phyloP scores from a whole-genome alignment of 805 yeast genomes.

The Brettanomyces sp. region DNA sequence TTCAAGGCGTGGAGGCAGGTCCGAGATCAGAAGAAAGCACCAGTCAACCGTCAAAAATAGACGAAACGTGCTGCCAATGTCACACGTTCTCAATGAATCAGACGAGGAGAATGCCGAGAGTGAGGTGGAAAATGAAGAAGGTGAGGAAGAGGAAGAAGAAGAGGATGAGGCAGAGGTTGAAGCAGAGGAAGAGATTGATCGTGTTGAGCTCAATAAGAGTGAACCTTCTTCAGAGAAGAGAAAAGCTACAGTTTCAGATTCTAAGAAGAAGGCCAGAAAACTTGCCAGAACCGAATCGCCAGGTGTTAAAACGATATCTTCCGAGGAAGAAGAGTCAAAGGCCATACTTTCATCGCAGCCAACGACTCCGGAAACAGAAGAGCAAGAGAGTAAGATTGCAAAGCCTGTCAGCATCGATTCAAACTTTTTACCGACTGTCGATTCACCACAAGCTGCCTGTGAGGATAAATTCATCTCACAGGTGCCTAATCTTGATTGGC shows the following conservation, averaged over 20 bases:
- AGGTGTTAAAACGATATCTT: constrained; percentile 3
- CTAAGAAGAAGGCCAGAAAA: neutral
- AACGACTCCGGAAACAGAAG: constrained; percentile 21
- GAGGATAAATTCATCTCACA: constrained; percentile 32
- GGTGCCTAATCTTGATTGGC: constrained; percentile 33
- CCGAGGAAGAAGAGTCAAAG: constrained; percentile 15
- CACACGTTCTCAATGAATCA: constrained; percentile 37
- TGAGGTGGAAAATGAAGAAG: constrained; percentile 15
- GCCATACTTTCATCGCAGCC: constrained; percentile 13
- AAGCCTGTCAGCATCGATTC: constrained; percentile 18
- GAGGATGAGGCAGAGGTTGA: constrained; percentile 22
- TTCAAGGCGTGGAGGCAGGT: constrained; percentile 35
- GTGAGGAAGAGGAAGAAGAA: constrained; percentile 20
- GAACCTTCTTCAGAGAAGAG: neutral
- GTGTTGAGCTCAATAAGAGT: constrained; percentile 17
- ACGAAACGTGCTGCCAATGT: constrained; percentile 36
- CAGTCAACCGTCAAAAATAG: constrained; percentile 2
- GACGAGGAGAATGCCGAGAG: constrained; percentile 14
- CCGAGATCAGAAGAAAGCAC: neutral
- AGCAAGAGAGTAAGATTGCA: constrained; percentile 11
- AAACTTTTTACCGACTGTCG: constrained; percentile 43
- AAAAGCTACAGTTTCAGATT: constrained; percentile 5
- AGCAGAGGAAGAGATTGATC: constrained; percentile 7
- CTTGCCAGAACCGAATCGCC: neutral
- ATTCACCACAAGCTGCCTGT: constrained; percentile 45